Evolutionary conservation across 2,329 filamentous ascomycete species (phyloP).

Genomic region (Leptographium wingfieldii): DNA sequence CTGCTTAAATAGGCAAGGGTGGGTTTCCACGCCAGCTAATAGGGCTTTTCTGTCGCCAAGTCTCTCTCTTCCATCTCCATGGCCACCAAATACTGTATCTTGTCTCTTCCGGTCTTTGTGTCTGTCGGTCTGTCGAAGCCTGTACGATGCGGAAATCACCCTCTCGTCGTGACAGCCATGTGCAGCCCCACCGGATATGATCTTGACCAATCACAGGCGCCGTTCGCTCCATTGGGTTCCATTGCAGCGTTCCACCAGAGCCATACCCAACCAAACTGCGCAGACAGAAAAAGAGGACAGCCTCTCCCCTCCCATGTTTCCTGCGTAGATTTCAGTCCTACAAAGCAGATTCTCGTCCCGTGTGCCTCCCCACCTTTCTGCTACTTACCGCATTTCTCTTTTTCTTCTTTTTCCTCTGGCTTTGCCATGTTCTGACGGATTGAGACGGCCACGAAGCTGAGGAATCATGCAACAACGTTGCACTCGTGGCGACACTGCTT

Average conservation of each 20-base stretch:
- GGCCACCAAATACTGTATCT: background rate
- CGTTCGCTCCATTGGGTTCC: background rate
- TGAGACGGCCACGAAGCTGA: too few species aligned
- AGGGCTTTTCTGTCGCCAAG: background rate
- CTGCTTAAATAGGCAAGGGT: background rate
- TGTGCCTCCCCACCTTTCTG: background rate
- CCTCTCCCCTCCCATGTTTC: background rate
- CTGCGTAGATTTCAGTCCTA: conserved; percentile 4
- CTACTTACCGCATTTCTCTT: background rate
- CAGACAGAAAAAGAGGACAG: background rate
- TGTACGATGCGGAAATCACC: background rate
- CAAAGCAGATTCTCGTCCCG: background rate
- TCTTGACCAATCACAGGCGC: background rate
- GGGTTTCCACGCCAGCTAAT: background rate
- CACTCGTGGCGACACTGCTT: background rate
- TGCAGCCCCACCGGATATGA: background rate
- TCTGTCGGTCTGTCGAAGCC: background rate
- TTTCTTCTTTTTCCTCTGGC: background rate
- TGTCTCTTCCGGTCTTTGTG: background rate
- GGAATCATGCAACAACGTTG: background rate
- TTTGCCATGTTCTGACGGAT: background rate
- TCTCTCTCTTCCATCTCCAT: background rate
- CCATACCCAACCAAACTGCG: background rate
- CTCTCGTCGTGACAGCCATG: background rate
- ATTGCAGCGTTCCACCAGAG: background rate